Percentiles rank a stretch among this genome's conserved stretches.
These are phyloP conservation scores for Phytophthora macrochlamydospora DNA, from an alignment of 352 stramenopile genomes.

Conservation along the genomic window DNA sequence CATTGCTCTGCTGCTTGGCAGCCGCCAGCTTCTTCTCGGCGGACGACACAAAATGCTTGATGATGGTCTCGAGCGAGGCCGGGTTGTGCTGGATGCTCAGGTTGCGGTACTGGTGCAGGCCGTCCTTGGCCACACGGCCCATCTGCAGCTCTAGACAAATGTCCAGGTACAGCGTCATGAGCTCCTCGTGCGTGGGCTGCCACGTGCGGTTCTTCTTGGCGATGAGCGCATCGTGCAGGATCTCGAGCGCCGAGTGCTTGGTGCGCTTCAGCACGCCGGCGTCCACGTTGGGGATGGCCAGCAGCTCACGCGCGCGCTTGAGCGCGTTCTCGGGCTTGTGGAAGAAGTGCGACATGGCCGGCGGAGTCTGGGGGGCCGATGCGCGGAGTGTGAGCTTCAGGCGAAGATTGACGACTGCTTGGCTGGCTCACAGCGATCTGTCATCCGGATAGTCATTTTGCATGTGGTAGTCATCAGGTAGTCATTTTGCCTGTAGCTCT, in stretches of 20 bases:
- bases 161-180: slow-evolving; percentile 97
- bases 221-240: slow-evolving; percentile 94
- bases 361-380: not conserved
- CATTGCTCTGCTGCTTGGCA: slow-evolving; percentile 87
- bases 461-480: too few relatives aligned
- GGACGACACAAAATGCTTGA: slow-evolving; percentile 92
- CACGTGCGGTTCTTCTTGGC: slow-evolving; percentile 96
- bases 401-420: not conserved
- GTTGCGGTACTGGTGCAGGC: slow-evolving; percentile 98
- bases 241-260: slow-evolving; percentile 85
- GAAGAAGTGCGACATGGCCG: slow-evolving; percentile 81
- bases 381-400: slow-evolving; percentile 19
- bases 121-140: slow-evolving; percentile 96
- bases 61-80: slow-evolving; percentile 94
- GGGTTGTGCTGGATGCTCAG: slow-evolving; percentile 94
- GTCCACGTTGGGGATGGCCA: slow-evolving; percentile 79
- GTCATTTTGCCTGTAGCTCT: slow-evolving; percentile 92
- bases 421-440: not conserved
- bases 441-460: too few relatives aligned
- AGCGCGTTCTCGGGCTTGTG: slow-evolving; percentile 93
- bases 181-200: slow-evolving; percentile 96
- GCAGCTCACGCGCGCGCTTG: slow-evolving; percentile 88
- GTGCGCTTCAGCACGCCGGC: slow-evolving; percentile 72
- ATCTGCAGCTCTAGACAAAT: slow-evolving; percentile 96
- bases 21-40: slow-evolving; percentile 88